phyloP scores from a whole-genome alignment of 192 early-diverging fungal species.

The Entomortierella lignicola region DNA sequence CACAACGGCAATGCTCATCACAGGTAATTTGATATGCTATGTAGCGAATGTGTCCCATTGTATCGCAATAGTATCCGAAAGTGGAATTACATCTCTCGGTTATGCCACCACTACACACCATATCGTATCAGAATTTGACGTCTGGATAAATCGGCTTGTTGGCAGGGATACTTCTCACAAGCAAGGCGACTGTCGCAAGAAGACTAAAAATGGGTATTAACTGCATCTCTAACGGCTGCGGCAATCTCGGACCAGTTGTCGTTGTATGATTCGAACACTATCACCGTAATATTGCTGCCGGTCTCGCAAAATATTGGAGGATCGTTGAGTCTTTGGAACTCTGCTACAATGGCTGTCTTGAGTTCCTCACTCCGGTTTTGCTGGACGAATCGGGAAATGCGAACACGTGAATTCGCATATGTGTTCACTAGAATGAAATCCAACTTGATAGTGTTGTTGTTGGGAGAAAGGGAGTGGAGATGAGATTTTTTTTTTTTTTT shows the following conservation, averaged over 20 bases:
- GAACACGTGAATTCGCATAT: background rate
- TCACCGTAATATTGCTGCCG: constrained; percentile 3
- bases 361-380: constrained; percentile 2
- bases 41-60: background rate
- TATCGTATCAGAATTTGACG: background rate
- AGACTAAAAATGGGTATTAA: constrained; percentile 7
- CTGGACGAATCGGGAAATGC: background rate
- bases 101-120: background rate
- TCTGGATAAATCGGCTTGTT: background rate
- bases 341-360: constrained; percentile 17
- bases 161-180: constrained; percentile 9
- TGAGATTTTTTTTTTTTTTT: no score
- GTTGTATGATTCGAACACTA: constrained; percentile 1
- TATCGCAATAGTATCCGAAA: constrained; percentile 4
- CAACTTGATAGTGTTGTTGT: constrained; percentile 1
- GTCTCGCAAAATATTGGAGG: constrained; percentile 16
- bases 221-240: background rate
- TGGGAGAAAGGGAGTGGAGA: background rate
- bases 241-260: constrained; percentile 3
- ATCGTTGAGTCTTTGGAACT: constrained; percentile 8
- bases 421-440: constrained; percentile 13
- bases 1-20: background rate
- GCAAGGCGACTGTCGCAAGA: background rate
- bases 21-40: background rate
- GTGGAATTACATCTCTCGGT: background rate